A percentile compares a stretch with the other conserved stretches of the same genome.
phyloP scores from a whole-genome alignment of 805 yeast species.

The Yarrowia sp. region DNA sequence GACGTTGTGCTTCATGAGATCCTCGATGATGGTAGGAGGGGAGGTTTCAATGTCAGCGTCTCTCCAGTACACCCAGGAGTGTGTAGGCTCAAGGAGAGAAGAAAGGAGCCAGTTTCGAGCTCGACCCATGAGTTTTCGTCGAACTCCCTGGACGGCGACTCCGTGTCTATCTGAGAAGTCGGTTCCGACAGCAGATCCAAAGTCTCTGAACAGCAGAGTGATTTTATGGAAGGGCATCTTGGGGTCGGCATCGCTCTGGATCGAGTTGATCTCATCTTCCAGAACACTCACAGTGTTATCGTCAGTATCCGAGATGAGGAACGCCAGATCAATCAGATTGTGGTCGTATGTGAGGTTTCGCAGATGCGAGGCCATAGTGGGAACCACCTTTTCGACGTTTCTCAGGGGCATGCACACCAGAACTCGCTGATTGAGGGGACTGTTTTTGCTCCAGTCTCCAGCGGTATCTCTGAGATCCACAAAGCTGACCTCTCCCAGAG shows the following conservation, averaged over 20 bases:
- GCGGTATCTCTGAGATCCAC: conserved; percentile 71
- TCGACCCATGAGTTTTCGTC: conserved; percentile 94
- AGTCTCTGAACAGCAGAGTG: conserved; percentile 87
- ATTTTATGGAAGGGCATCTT: conserved; percentile 76
- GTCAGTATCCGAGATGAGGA: conserved; percentile 86
- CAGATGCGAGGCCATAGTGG: conserved; percentile 87
- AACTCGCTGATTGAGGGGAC: conserved; percentile 67
- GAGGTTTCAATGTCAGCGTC: conserved; percentile 97
- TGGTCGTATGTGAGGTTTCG: conserved; percentile 84
- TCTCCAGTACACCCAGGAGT: conserved; percentile 97
- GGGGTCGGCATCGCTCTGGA: conserved; percentile 71
- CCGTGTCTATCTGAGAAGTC: conserved; percentile 95
- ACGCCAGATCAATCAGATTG: conserved; percentile 81
- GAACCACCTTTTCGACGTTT: conserved; percentile 71
- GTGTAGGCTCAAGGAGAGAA: conserved; percentile 89
- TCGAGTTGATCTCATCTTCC: conserved; percentile 60
- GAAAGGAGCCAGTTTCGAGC: conserved; percentile 95
- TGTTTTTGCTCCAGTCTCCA: conserved; percentile 77
- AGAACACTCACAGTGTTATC: conserved; percentile 83
- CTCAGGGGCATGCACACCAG: conserved; percentile 86
- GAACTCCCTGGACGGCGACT: conserved; percentile 94
- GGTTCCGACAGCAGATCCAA: conserved; percentile 94
- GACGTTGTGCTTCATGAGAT: conserved; percentile 88
- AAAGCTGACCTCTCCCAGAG: conserved; percentile 56
- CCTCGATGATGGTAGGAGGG: conserved; percentile 86